Evolutionary conservation across 2,329 filamentous ascomycete genomes (phyloP).

Genomic region (Diatrype stigma): DNA sequence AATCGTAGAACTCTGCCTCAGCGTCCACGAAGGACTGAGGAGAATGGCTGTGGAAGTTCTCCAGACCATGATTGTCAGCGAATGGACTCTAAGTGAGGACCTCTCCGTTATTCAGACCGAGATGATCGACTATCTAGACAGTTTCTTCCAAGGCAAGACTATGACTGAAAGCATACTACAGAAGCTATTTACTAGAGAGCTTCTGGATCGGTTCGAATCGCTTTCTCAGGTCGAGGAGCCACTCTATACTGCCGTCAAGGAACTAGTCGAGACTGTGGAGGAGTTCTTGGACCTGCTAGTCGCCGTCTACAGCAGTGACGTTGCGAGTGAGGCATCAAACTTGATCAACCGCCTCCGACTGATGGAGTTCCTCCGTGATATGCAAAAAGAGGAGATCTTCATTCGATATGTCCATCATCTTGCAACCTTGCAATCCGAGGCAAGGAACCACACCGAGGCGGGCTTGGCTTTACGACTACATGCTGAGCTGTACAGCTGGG

Average conservation of each 20-base stretch:
- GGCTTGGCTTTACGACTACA: slow-evolving; percentile 86
- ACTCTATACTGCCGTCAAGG: slow-evolving; percentile 70
- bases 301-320: slow-evolving; percentile 77
- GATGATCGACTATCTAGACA: slow-evolving; percentile 90
- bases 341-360: slow-evolving; percentile 85
- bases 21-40: slow-evolving; percentile 87
- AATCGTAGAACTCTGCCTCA: slow-evolving; percentile 90
- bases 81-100: slow-evolving; percentile 95
- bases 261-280: slow-evolving; percentile 79
- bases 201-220: slow-evolving; percentile 74
- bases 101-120: slow-evolving; percentile 88
- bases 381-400: slow-evolving; percentile 96
- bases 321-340: slow-evolving; percentile 68
- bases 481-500: slow-evolving; percentile 90
- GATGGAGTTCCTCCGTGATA: slow-evolving; percentile 95
- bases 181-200: slow-evolving; percentile 85
- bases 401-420: slow-evolving; percentile 94
- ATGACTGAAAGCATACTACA: slow-evolving; percentile 86
- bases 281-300: slow-evolving; percentile 88
- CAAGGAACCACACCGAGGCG: slow-evolving; percentile 79
- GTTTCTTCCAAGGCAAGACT: slow-evolving; percentile 82
- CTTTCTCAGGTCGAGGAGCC: slow-evolving; percentile 64
- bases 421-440: slow-evolving; percentile 68
- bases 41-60: slow-evolving; percentile 88
- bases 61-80: slow-evolving; percentile 97